phyloP scores from a whole-genome alignment of 495 filamentous ascomycete genomes.

The Aspergillus homomorphus region DNA sequence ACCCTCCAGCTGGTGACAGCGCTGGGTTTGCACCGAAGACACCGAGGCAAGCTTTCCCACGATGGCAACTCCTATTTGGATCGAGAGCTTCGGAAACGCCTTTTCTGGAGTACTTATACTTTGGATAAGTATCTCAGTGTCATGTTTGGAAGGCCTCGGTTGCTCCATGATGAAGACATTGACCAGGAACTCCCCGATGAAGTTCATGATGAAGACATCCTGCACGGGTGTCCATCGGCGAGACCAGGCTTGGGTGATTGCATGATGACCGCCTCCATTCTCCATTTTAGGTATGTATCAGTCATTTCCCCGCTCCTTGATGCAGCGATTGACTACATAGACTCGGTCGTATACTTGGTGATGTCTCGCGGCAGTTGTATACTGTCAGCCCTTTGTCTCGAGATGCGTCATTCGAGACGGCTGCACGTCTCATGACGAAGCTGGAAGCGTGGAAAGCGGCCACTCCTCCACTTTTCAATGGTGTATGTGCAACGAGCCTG shows the following conservation, averaged over 20 bases:
- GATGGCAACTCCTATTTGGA: constrained; percentile 36
- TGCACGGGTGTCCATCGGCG: constrained; percentile 35
- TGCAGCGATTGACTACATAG: constrained; percentile 21
- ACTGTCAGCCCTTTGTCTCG: constrained; percentile 40
- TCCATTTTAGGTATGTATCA: constrained; percentile 38
- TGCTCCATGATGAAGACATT: constrained; percentile 52
- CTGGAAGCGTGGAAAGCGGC: constrained; percentile 40
- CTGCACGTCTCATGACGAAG: constrained; percentile 35
- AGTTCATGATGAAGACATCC: constrained; percentile 54
- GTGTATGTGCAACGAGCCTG: constrained; percentile 44
- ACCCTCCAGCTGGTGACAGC: constrained; percentile 46
- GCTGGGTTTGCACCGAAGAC: constrained; percentile 42
- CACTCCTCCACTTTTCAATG: constrained; percentile 44
- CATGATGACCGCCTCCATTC: constrained; percentile 49
- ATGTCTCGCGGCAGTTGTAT: constrained; percentile 50
- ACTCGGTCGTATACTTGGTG: constrained; percentile 42
- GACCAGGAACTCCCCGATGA: constrained; percentile 52
- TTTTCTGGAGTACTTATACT: constrained; percentile 56
- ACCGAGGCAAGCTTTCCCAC: constrained; percentile 29
- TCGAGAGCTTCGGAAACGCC: constrained; percentile 47
- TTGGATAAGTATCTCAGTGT: constrained; percentile 58
- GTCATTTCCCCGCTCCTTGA: constrained; percentile 11
- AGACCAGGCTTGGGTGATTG: constrained; percentile 35
- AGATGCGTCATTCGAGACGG: constrained; percentile 38
- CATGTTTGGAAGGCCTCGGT: constrained; percentile 51